Percentiles rank a stretch among this genome's conserved stretches.
These are phyloP conservation scores for Raffaelea ambrosiae DNA, from an alignment of 2,329 filamentous ascomycete genomes.

Conservation along the genomic window DNA sequence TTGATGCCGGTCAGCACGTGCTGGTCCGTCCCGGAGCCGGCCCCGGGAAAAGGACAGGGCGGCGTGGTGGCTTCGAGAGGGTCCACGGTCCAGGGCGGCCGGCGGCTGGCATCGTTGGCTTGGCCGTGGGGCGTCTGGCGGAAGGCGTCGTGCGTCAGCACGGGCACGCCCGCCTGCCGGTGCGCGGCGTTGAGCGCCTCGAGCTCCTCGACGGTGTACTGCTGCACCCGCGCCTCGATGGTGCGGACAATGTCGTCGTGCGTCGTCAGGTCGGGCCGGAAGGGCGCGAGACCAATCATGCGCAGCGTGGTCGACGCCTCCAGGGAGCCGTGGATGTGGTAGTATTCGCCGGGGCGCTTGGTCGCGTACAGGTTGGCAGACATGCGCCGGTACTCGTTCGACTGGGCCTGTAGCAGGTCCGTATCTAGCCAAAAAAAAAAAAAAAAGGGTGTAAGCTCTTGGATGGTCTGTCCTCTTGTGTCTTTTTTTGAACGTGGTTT, in stretches of 20 bases:
- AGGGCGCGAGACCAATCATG: conserved; percentile 34
- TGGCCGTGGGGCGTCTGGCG: conserved; percentile 26
- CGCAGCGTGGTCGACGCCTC: conserved; percentile 31
- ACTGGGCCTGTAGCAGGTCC: conserved; percentile 62
- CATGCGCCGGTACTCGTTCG: conserved; percentile 45
- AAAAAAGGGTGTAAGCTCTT: not conserved
- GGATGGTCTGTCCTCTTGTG: too few relatives aligned
- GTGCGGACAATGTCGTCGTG: conserved; percentile 38
- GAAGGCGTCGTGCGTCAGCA: conserved; percentile 34
- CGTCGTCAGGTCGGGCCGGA: conserved; percentile 25
- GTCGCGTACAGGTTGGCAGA: conserved; percentile 14
- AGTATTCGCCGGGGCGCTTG: conserved; percentile 33
- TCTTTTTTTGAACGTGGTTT: too few relatives aligned
- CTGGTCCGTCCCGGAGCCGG: conserved; percentile 16
- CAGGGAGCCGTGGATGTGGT: conserved; percentile 44
- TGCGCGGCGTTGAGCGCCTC: conserved; percentile 29
- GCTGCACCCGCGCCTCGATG: conserved; percentile 39
- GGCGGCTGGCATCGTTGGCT: too few relatives aligned
- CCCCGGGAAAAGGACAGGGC: conserved; percentile 27
- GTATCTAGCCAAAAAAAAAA: conserved; percentile 31
- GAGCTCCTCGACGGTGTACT: conserved; percentile 30
- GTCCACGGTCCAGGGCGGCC: conserved; percentile 41
- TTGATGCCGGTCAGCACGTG: conserved; percentile 32
- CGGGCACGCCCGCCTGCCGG: conserved; percentile 34
- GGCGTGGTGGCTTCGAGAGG: conserved; percentile 35